phyloP scores from a whole-genome alignment of 169 alveolate species.

The Sarcocystis neurona region DNA sequence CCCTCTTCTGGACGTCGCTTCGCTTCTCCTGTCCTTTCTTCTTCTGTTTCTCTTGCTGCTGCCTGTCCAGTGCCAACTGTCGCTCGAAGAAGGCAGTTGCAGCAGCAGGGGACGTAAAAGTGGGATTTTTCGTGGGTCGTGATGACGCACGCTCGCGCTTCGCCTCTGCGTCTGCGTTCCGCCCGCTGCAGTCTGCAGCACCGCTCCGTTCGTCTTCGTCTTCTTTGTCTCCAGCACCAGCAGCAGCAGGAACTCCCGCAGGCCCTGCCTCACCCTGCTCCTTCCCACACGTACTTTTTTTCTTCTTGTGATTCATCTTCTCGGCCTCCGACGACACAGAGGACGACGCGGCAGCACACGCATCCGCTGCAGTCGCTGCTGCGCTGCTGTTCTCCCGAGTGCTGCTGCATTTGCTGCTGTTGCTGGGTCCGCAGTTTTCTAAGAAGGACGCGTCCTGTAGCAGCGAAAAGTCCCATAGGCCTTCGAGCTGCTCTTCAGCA shows the following conservation, averaged over 20 bases:
- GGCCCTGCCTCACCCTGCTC: neutral
- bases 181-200: too few relatives aligned
- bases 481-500: neutral
- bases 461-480: neutral
- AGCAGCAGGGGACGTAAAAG: neutral
- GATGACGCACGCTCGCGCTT: too few relatives aligned
- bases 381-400: too few relatives aligned
- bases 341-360: too few relatives aligned
- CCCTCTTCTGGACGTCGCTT: neutral
- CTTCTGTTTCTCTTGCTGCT: neutral
- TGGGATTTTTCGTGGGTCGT: neutral
- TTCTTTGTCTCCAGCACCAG: too few relatives aligned
- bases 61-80: neutral
- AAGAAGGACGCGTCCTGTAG: neutral
- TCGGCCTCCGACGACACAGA: neutral
- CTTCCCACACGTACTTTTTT: neutral
- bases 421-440: too few relatives aligned
- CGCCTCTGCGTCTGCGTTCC: too few relatives aligned
- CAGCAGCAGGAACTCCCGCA: too few relatives aligned
- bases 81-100: conserved; percentile 9
- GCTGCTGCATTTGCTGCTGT: too few relatives aligned
- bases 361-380: too few relatives aligned
- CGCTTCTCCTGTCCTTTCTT: neutral
- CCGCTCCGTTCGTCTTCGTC: neutral
- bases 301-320: neutral